Base-by-base conservation (phyloP, 1,139 yeast genomes). In the Waltiozyma sp. region DNA sequence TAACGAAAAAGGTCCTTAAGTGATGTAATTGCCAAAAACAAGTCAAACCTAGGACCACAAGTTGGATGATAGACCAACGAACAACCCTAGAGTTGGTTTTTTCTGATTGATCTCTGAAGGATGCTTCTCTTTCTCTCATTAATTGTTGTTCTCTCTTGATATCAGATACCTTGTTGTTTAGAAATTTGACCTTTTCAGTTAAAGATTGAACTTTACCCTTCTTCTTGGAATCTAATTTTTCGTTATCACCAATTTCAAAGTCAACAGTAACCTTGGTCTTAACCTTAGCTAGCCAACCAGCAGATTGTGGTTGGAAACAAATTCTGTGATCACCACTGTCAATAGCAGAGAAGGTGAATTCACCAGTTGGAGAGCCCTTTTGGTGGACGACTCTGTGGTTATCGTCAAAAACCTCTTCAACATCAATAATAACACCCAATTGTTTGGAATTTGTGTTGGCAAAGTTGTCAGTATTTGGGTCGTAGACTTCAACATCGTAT, bases 21-120 rank as follows among this genome's bases (percentile, higher is more conserved):
- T 77, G 79, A 45, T 69, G 63, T 47, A 80, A 57, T 60, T 83
- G 91, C 70, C 82, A 76, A 14, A 68, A 64, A 48, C 88, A 78
- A 3, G 80, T 71, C 9, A 61, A 58, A 10, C 66, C 50, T 37
- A 77, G 56, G 1, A 70, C 73, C 11, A 64, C 43, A 3, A 72
- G 48, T 55, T 78, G 83, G 11, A 75, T 48, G n/a, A 74, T 45
- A 31, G 78, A 69, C 80, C 82, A 77, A 45, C 61, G 59, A n/a
- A 73, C 63, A 8, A 77, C 79, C 43, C 68, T 68, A 24, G 64
- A 60, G 50, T 77, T 75, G 6, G 77, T 75, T 31, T 61, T 52
- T 52, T 77, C 83, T 38, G 80, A 71, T 42, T 66, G 66, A 51
- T 75, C 73, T 56, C 83, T 64, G 55, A 77, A 78, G 3, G 48